Evolutionary conservation across 768 basidiomycete genomes (phyloP).

Genomic region (Amanita thiersii): DNA sequence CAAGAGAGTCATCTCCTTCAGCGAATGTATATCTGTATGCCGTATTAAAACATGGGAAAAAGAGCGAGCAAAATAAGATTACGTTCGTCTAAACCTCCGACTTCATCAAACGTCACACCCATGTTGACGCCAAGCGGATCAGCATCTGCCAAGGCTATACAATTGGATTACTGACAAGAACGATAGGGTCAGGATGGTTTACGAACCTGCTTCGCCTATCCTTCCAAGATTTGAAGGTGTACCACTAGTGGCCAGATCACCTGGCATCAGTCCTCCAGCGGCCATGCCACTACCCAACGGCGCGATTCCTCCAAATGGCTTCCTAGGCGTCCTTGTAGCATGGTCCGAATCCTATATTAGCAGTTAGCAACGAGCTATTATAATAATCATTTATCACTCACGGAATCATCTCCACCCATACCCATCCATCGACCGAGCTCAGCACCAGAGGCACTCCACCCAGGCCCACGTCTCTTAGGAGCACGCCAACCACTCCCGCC

Average conservation of each 20-base stretch:
- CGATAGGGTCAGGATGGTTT: slow-evolving; percentile 8
- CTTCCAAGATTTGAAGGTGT: slow-evolving; percentile 84
- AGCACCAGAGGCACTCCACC: slow-evolving; percentile 76
- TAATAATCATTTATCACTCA: slow-evolving; percentile 18
- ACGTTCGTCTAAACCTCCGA: slow-evolving; percentile 95
- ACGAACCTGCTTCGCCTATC: slow-evolving; percentile 66
- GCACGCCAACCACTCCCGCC: slow-evolving; percentile 22
- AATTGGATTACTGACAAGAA: slow-evolving; percentile 12
- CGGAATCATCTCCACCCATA: slow-evolving; percentile 65
- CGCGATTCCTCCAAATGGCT: slow-evolving; percentile 46
- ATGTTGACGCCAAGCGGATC: slow-evolving; percentile 93
- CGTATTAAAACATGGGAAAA: not conserved
- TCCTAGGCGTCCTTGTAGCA: slow-evolving; percentile 57
- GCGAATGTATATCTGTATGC: slow-evolving; percentile 76
- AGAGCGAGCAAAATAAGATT: not conserved
- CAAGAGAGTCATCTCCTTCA: slow-evolving; percentile 98
- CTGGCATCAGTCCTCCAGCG: slow-evolving; percentile 49
- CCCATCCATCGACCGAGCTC: slow-evolving; percentile 77
- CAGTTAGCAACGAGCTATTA: not conserved
- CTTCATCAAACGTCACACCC: slow-evolving; percentile 93
- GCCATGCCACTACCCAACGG: slow-evolving; percentile 49
- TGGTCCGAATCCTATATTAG: slow-evolving; percentile 62
- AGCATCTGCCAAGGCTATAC: slow-evolving; percentile 78
- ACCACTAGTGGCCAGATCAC: slow-evolving; percentile 62
- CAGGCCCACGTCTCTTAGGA: slow-evolving; percentile 39